phyloP scores from a whole-genome alignment of 768 basidiomycete genomes.

The Pisolithus tinctorius region DNA sequence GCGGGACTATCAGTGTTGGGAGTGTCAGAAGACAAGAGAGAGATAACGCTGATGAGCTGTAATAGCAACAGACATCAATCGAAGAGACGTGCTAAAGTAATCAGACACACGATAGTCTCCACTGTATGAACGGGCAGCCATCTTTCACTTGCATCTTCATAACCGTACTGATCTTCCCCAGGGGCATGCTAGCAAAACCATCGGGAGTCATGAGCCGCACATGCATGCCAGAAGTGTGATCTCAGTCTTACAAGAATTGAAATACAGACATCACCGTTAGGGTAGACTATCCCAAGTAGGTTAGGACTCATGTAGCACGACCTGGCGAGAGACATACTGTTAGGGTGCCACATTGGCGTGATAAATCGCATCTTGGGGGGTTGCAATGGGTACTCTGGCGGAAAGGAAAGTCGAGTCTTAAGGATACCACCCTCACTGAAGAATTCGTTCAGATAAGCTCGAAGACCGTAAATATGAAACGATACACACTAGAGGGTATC shows the following conservation, averaged over 20 bases:
- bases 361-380: conserved; percentile 96
- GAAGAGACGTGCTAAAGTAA: background rate
- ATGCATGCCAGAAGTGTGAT: background rate
- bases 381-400: conserved; percentile 79
- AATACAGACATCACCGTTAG: conserved; percentile 90
- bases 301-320: background rate
- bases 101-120: conserved; percentile 77
- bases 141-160: conserved; percentile 93
- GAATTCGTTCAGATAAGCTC: conserved; percentile 2
- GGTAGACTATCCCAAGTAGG: conserved; percentile 58
- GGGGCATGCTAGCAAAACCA: conserved; percentile 67
- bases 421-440: conserved; percentile 92
- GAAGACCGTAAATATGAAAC: background rate
- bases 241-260: conserved; percentile 71
- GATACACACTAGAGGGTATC: conserved; percentile 85
- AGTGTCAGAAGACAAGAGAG: conserved; percentile 84
- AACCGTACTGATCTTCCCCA: conserved; percentile 94
- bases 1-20: conserved; percentile 93
- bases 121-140: conserved; percentile 98
- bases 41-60: conserved; percentile 94
- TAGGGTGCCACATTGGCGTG: conserved; percentile 97
- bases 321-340: conserved; percentile 52
- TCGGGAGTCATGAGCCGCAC: background rate
- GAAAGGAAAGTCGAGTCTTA: conserved; percentile 86
- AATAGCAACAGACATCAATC: conserved; percentile 2